Base-by-base conservation (phyloP, 306 rosid genomes). In the Inga oerstediana region DNA sequence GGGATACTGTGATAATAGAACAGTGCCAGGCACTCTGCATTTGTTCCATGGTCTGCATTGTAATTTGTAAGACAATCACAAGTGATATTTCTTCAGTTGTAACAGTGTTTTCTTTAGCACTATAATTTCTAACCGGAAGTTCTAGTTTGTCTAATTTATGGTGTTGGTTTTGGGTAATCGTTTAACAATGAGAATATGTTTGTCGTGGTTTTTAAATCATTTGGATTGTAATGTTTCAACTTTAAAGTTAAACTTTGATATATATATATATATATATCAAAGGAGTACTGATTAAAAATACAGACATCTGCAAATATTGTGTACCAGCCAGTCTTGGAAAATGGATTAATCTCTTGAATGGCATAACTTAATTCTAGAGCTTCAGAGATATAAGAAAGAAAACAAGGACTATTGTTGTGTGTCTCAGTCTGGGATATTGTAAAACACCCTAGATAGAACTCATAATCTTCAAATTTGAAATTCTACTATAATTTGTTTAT, bases 381-480 rank as follows among this genome's bases (percentile, higher is more conserved):
- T 72, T 44, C 44, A 19, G 30, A 68, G 22, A 35, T 34, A 32
- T 35, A 16, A 15, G 13, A 15, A 39, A 68, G 73, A 20, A 69
- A 69, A 69, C 13, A 10, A 11, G 75, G 17, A 11, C 35, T 71
- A 15, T 66, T 66, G 22, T 71, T 71, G 51, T 34, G 30, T 34
- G 51, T 19, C 64, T 62, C 81, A 46, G 65, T 34, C 9, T 20
- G 64, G n/a, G 20, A 46, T 78, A 24, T 78, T 78, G 61, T 44
- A 15, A 44, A 9, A 46, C 45, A 19, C 19, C 4, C 2, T 19
- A 51, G 34, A 35, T 34, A 4, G 49, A 43, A 39, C 44, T 9
- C 16, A 62, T 9, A 15, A 22, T 48, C 24, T 59, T 58, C 54
- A 76, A 22, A 58, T 24, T 54, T 5, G 22, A 48, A 15, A 64